Percentiles rank a stretch among this genome's conserved stretches.
Conservation (phyloP, 371 early-diverging fungal species). For the Mortierella sp. region DNA sequence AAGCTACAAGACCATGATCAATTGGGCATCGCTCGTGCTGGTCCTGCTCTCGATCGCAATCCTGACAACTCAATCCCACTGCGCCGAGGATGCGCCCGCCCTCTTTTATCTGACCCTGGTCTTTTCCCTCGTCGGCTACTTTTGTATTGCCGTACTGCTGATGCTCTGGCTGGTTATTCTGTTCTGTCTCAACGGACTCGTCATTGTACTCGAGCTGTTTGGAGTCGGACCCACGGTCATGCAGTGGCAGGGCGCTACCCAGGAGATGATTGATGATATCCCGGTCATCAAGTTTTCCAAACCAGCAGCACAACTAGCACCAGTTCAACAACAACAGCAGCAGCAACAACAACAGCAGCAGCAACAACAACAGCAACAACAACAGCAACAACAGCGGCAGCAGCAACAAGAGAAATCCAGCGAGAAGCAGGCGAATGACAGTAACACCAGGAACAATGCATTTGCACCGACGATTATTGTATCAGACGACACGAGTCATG, state of each 20-base stretch:
- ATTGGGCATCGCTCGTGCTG: conserved; percentile 51
- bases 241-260: conserved; percentile 53
- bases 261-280: conserved; percentile 41
- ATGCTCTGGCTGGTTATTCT: conserved; percentile 45
- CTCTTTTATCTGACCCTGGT: conserved; percentile 44
- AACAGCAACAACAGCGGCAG: background rate
- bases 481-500: conserved; percentile 17
- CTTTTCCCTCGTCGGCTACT: conserved; percentile 44
- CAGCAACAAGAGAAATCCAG: background rate
- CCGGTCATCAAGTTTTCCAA: conserved; percentile 45
- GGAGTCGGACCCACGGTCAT: conserved; percentile 50
- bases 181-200: conserved; percentile 51
- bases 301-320: background rate
- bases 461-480: conserved; percentile 28
- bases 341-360: background rate
- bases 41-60: conserved; percentile 40
- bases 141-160: conserved; percentile 28
- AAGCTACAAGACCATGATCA: conserved; percentile 55
- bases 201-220: conserved; percentile 41
- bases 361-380: conserved; percentile 11
- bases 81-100: conserved; percentile 29
- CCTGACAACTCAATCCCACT: conserved; percentile 42
- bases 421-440: background rate
- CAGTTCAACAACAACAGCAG: background rate
- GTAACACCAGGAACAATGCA: background rate